Evolutionary conservation across 2,329 filamentous ascomycete genomes (phyloP).

Genomic region (Ilyonectria destructans): DNA sequence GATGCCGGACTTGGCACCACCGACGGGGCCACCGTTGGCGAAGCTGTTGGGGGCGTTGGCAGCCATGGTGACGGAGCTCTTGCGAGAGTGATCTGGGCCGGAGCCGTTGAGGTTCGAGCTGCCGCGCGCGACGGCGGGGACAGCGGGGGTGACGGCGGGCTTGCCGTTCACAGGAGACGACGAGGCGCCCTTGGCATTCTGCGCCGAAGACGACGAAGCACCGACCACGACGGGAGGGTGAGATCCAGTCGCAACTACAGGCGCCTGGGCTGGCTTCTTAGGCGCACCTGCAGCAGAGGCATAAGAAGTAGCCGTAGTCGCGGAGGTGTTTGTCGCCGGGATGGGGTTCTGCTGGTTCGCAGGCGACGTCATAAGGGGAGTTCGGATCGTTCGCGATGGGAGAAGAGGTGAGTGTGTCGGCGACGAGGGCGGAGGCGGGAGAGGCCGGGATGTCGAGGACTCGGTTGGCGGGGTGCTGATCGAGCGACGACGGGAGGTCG

Average conservation of each 20-base stretch:
- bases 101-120: conserved; percentile 79
- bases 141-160: conserved; percentile 78
- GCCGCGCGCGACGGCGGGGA: conserved; percentile 77
- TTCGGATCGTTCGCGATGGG: conserved; percentile 51
- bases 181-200: conserved; percentile 76
- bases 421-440: conserved; percentile 45
- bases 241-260: conserved; percentile 74
- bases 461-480: conserved; percentile 40
- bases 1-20: conserved; percentile 76
- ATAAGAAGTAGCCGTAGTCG: conserved; percentile 75
- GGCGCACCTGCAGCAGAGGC: conserved; percentile 76
- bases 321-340: conserved; percentile 72
- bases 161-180: conserved; percentile 90
- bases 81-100: conserved; percentile 82
- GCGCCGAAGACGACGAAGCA: conserved; percentile 65
- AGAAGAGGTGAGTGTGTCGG: conserved; percentile 42
- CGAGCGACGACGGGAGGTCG: conserved; percentile 25
- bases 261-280: conserved; percentile 75
- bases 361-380: conserved; percentile 74
- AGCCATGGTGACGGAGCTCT: conserved; percentile 93
- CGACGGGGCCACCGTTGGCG: conserved; percentile 80
- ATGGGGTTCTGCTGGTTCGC: conserved; percentile 68
- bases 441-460: conserved; percentile 45
- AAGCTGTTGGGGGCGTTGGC: conserved; percentile 84
- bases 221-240: conserved; percentile 69